Evolutionary conservation across 163 green algal genomes (phyloP), one percentile per base, ranked within the genome.

Genomic region (Picocystis sp.): DNA sequence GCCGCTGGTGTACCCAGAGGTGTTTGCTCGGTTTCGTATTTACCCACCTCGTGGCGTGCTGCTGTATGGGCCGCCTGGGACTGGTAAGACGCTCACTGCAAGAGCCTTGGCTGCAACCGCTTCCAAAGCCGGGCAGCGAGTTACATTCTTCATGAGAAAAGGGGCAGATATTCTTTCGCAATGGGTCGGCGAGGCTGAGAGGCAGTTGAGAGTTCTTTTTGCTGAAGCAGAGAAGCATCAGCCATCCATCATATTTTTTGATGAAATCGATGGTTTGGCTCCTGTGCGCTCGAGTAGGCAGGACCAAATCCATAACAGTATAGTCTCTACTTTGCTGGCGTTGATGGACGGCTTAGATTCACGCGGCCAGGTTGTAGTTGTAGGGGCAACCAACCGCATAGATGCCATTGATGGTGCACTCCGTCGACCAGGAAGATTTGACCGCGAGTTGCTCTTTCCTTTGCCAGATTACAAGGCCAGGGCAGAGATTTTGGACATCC

Each of bases 241-340:
- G 57, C 87, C 87, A 0, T 71, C 82, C 53, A 94, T 96, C 64
- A 95, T 96, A 56, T 96, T 96, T 67, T 96, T 96, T 48, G 87
- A 96, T 53, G 87, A 96, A 69, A 94, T 96, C 21, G 87, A 96
- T 64, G 87, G 87, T 50, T 71, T 96, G 14, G 84, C 84, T 3
- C 86, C 86, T 19, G 78, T 80, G 23, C 72, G 84, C 34, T 82
- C 62, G 67, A 78, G 61, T 69, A 82, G 78, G 63, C 78, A 92
- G 69, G 86, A 96, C 55, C 86, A 96, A 74, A 84, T 95, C 51
- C 84, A 96, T 77, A 95, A 95, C 77, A 89, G 75, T 49, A 92
- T 96, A 22, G 86, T 96, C 38, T 83, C 73, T 34, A 96, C 86
- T 0, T 76, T 96, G 60, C 72, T 96, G 52, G 86, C 86, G 3